Conservation (phyloP, 1,284 basidiomycete genomes). For the Pyrrhoderma lamaoense region DNA sequence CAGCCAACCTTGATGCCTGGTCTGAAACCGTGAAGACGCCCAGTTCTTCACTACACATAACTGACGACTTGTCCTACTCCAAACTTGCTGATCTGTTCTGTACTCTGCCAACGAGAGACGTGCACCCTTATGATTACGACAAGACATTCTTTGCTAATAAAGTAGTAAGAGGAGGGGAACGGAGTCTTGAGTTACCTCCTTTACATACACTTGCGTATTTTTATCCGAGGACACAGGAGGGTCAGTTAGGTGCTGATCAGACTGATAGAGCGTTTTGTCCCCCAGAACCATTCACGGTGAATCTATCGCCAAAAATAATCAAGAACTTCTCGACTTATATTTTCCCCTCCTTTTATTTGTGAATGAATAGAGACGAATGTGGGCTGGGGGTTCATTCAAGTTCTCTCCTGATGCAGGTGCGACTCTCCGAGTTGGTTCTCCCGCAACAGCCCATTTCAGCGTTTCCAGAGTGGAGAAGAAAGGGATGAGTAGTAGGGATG, state of each 20-base stretch:
- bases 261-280: conserved; percentile 68
- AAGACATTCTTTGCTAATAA: not conserved
- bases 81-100: conserved; percentile 15
- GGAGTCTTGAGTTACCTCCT: not conserved
- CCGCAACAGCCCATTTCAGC: conserved; percentile 41
- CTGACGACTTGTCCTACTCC: conserved; percentile 8
- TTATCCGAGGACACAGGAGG: conserved; percentile 56
- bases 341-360: no score
- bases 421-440: conserved; percentile 41
- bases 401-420: not conserved
- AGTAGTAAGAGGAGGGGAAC: no score
- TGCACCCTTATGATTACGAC: not conserved
- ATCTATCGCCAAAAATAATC: no score
- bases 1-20: no score
- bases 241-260: conserved; percentile 55
- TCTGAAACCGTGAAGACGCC: no score
- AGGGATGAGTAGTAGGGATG: conserved; percentile 37
- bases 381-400: conserved; percentile 66
- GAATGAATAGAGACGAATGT: conserved; percentile 54
- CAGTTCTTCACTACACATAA: no score
- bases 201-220: conserved; percentile 71
- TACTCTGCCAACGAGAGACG: conserved; percentile 13
- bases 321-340: no score
- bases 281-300: conserved; percentile 56
- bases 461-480: conserved; percentile 62